Evolutionary conservation across 2,329 filamentous ascomycete species (phyloP), one percentile per base, ranked within the genome.

Genomic region (Monosporascus sp.): DNA sequence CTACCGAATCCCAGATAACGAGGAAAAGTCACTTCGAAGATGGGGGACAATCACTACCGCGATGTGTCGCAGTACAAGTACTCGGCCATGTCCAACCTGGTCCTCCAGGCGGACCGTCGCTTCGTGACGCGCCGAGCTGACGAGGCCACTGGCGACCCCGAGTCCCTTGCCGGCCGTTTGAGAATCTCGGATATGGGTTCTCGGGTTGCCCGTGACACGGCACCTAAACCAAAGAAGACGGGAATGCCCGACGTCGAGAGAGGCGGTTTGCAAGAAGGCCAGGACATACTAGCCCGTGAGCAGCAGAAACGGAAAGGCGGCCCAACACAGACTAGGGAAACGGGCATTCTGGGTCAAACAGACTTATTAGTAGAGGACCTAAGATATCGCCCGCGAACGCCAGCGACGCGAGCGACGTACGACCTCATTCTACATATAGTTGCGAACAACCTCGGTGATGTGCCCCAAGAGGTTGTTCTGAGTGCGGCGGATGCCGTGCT

Each of bases 31-130:
- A 59, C 64, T 66, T 68, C 61, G 71, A 80, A 70, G 54, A 92
- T 93, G 89, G 81, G 88, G 72, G 88, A 86, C 54, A 59, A 61
- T 72, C 79, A 84, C 72, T 79, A 86, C 68, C 84, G 83, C 74
- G 85, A 94, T 87, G 89, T 96, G 67, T 92, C 91, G 74, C 92
- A 96, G 76, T 97, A 96, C 83, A 97, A 97, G 76, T 96, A 97
- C 84, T 91, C 91, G 85, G 91, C 90, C 73, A 97, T 99, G 94
- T 99, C 94, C 78, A 99, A 99, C 85, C 88, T 99, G 91, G 94
- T 99, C 70, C 90, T 99, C 84, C 94, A 99, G 89, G 92, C 91
- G 78, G 94, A 99, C 79, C 88, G 92, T 76, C 88, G 94, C 65
- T 97, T 99, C 71, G 88, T 96, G 65, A 91, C 91, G 60, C 86